phyloP scores from a whole-genome alignment of 2,329 filamentous ascomycete species.

The Aspergillus sp. region DNA sequence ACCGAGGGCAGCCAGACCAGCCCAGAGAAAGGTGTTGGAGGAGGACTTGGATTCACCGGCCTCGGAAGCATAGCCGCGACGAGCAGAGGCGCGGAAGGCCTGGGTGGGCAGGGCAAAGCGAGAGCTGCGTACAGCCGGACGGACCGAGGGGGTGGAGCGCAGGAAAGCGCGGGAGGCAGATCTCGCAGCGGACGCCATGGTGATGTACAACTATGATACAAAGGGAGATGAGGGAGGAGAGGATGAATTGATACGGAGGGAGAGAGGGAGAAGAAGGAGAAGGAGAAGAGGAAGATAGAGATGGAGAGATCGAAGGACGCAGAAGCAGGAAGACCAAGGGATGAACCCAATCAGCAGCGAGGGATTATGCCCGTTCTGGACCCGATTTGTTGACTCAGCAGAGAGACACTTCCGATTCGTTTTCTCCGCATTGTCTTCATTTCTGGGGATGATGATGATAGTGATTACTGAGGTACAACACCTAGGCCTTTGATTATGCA shows the following conservation, averaged over 20 bases:
- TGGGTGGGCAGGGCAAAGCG: constrained; percentile 59
- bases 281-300: constrained; percentile 9
- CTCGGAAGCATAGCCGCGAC: constrained; percentile 77
- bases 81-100: constrained; percentile 69
- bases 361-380: constrained; percentile 14
- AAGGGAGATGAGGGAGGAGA: constrained; percentile 4
- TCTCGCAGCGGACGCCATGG: constrained; percentile 33
- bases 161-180: constrained; percentile 42
- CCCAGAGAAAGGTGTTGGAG: constrained; percentile 55
- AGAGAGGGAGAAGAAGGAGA: constrained; percentile 5
- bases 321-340: constrained; percentile 2
- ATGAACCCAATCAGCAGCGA: constrained; percentile 15
- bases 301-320: constrained; percentile 10
- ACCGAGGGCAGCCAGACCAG: constrained; percentile 58
- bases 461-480: no score
- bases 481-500: no score
- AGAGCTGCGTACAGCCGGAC: constrained; percentile 52
- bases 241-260: not conserved
- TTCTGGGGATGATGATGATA: not conserved
- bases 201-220: constrained; percentile 8
- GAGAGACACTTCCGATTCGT: not conserved
- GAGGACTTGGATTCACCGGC: constrained; percentile 51
- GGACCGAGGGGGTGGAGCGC: constrained; percentile 39
- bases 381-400: constrained; percentile 22
- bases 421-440: not conserved